Conservation (phyloP, 1,284 basidiomycete species). For the Apiotrichum gracile region DNA sequence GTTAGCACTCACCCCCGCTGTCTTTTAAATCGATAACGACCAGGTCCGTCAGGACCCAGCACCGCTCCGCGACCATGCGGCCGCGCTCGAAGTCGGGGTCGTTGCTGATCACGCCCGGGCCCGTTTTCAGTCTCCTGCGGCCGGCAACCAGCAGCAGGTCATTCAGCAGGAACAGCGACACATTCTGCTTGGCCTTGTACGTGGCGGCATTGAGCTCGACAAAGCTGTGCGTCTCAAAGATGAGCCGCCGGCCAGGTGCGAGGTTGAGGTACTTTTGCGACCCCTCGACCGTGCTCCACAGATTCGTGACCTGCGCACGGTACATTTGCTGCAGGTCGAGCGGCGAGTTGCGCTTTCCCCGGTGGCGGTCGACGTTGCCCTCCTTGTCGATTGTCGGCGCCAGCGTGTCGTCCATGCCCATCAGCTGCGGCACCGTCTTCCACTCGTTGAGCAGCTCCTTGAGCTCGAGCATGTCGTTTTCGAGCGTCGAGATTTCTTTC, state of each 20-base stretch:
- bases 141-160: constrained; percentile 85
- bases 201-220: constrained; percentile 87
- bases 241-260: constrained; percentile 81
- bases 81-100: constrained; percentile 55
- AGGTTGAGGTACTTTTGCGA: constrained; percentile 91
- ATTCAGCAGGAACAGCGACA: constrained; percentile 84
- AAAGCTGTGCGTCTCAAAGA: constrained; percentile 78
- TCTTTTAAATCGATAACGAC: constrained; percentile 93
- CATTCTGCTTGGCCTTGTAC: constrained; percentile 82
- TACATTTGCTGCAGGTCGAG: constrained; percentile 91
- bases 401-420: constrained; percentile 70
- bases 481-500: constrained; percentile 91
- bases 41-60: constrained; percentile 88
- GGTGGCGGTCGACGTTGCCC: constrained; percentile 52
- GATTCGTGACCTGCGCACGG: constrained; percentile 82
- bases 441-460: constrained; percentile 91
- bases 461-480: constrained; percentile 96
- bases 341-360: constrained; percentile 78
- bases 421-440: constrained; percentile 86
- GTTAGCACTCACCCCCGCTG: constrained; percentile 51
- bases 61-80: constrained; percentile 78
- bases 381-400: constrained; percentile 42
- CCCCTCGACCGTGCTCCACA: constrained; percentile 91
- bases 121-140: constrained; percentile 42
- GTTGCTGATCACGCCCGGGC: constrained; percentile 4